phyloP scores from a whole-genome alignment of 176 grass and related monocot species.

The Otatea glauca region DNA sequence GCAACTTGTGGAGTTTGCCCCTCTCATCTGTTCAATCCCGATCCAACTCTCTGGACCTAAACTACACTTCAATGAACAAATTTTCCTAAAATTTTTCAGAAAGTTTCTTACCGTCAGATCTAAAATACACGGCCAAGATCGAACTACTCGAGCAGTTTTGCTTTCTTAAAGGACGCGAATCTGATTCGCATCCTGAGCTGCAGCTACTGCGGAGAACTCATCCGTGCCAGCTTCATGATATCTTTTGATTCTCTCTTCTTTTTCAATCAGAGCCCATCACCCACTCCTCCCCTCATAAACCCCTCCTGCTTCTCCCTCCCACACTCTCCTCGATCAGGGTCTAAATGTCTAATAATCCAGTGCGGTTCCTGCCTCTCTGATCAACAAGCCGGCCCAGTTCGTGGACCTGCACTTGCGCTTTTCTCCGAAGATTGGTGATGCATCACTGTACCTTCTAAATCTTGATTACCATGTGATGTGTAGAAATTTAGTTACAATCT shows the following conservation, averaged over 20 bases:
- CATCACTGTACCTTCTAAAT: neutral
- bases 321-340: neutral
- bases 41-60: no score
- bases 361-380: neutral
- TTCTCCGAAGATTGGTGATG: neutral
- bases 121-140: no score
- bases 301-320: neutral
- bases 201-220: neutral
- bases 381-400: conserved; percentile 4
- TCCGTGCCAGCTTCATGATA: conserved; percentile 10
- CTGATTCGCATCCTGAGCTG: neutral
- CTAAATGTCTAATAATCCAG: neutral
- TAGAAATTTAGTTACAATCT: neutral
- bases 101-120: neutral
- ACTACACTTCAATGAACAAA: no score
- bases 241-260: no score
- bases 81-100: no score
- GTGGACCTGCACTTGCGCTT: neutral
- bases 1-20: no score
- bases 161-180: neutral
- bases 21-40: no score
- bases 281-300: conserved; percentile 14
- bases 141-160: no score
- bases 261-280: neutral
- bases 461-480: neutral